These are phyloP conservation scores for Acanthochlamys bracteata DNA, from an alignment of 106 monocot species.

Conservation along the genomic window DNA sequence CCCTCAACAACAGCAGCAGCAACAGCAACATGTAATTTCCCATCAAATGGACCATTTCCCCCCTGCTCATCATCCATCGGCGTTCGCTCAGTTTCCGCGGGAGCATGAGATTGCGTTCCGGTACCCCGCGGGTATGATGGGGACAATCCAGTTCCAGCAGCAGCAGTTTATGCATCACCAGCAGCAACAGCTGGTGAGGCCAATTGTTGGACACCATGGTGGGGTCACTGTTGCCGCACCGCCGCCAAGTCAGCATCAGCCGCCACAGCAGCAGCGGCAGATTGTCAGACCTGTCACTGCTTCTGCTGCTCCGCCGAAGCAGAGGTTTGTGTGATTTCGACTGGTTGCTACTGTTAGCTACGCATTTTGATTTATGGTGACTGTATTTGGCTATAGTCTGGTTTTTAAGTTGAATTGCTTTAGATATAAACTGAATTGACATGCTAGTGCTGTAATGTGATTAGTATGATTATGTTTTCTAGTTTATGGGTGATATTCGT, in stretches of 20 bases:
- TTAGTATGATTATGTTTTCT: too few relatives aligned
- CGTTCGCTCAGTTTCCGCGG: constrained; percentile 22
- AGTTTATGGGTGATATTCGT: too few relatives aligned
- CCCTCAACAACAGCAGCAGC: not conserved
- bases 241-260: not conserved
- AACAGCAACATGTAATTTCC: not conserved
- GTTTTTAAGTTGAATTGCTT: too few relatives aligned
- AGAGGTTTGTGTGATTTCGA: constrained; percentile 22
- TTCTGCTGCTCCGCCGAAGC: constrained; percentile 25
- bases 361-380: too few relatives aligned
- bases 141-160: constrained; percentile 1
- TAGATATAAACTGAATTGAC: too few relatives aligned
- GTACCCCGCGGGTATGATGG: constrained; percentile 9
- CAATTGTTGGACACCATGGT: constrained; percentile 3
- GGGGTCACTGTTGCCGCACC: constrained; percentile 1
- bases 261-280: too few relatives aligned
- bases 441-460: too few relatives aligned
- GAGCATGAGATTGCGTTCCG: constrained; percentile 35
- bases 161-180: constrained; percentile 14
- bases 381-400: too few relatives aligned
- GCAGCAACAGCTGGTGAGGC: not conserved
- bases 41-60: not conserved
- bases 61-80: constrained; percentile 14
- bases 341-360: too few relatives aligned
- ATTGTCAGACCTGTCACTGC: not conserved